Evolutionary conservation across 2,329 filamentous ascomycete genomes (phyloP).

Genomic region (Fusarium sp.): DNA sequence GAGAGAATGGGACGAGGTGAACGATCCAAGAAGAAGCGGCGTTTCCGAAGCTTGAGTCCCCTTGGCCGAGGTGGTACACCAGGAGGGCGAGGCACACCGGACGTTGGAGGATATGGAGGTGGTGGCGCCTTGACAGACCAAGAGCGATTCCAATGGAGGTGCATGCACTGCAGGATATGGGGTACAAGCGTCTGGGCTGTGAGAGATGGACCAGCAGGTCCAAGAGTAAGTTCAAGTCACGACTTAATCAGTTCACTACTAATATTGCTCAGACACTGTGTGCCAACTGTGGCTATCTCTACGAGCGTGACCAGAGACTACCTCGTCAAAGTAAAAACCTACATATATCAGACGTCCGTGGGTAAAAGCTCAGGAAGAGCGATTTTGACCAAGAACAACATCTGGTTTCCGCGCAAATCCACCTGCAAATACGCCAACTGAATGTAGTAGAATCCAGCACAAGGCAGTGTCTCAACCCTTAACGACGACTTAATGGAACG

Average conservation of each 20-base stretch:
- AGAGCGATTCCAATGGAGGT: slow-evolving; percentile 88
- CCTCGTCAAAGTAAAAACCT: slow-evolving; percentile 64
- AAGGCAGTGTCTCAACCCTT: neutral
- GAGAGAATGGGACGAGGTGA: slow-evolving; percentile 93
- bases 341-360: slow-evolving; percentile 50
- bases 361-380: slow-evolving; percentile 42
- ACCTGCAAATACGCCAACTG: slow-evolving; percentile 14
- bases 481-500: slow-evolving; percentile 5
- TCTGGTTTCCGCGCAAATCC: slow-evolving; percentile 3
- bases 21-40: slow-evolving; percentile 92
- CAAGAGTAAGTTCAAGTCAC: slow-evolving; percentile 71
- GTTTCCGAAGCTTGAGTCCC: slow-evolving; percentile 90
- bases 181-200: slow-evolving; percentile 95
- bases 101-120: slow-evolving; percentile 78
- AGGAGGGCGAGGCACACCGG: slow-evolving; percentile 81
- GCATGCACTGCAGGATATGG: slow-evolving; percentile 87
- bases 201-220: slow-evolving; percentile 86
- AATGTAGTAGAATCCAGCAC: slow-evolving; percentile 12
- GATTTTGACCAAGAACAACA: slow-evolving; percentile 27
- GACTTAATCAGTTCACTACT: slow-evolving; percentile 6
- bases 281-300: slow-evolving; percentile 91
- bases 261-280: slow-evolving; percentile 75
- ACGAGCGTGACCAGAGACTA: slow-evolving; percentile 85
- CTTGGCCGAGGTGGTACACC: slow-evolving; percentile 72
- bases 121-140: slow-evolving; percentile 76